Percentiles rank a stretch among this genome's conserved stretches.
phyloP scores from a whole-genome alignment of 108 stramenopile species.

The Ochromonas danica region DNA sequence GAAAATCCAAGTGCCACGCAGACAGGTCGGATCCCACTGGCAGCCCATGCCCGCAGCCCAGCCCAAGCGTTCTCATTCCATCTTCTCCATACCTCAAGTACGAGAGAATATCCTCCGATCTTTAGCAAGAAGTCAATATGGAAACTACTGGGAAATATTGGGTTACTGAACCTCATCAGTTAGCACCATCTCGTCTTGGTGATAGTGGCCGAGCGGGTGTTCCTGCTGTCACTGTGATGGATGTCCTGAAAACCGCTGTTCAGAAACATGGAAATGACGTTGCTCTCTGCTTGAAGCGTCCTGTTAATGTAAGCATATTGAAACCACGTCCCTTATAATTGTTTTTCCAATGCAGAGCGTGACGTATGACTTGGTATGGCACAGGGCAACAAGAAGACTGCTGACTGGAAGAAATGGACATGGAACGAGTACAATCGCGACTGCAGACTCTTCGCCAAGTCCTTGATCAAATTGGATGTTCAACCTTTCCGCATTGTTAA shows the following conservation, averaged over 20 bases:
- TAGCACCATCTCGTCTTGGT: not conserved
- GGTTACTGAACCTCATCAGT: constrained; percentile 20
- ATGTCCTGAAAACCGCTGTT: constrained; percentile 42
- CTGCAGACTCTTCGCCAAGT: constrained; percentile 58
- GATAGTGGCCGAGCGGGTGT: not conserved
- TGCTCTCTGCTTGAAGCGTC: constrained; percentile 48
- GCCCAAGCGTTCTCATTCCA: no score
- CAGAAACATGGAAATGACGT: constrained; percentile 38
- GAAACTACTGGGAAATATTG: not conserved
- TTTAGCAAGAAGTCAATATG: not conserved
- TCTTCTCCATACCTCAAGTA: no score
- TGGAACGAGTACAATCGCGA: constrained; percentile 49
- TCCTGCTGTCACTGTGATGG: constrained; percentile 40
- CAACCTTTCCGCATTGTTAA: constrained; percentile 61
- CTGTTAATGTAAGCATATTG: constrained; percentile 35
- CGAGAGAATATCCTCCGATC: no score
- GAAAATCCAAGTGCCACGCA: no score
- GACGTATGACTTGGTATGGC: constrained; percentile 45
- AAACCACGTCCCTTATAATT: not conserved
- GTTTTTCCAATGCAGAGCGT: constrained; percentile 40
- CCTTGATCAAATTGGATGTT: constrained; percentile 64
- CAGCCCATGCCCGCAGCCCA: no score
- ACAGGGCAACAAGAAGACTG: constrained; percentile 31
- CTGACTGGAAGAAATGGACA: not conserved
- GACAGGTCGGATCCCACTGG: no score